Percentiles rank a stretch among this genome's conserved stretches.
These are phyloP conservation scores for Podosphaera aphanis DNA, from an alignment of 2,329 filamentous ascomycete species.

Conservation along the genomic window DNA sequence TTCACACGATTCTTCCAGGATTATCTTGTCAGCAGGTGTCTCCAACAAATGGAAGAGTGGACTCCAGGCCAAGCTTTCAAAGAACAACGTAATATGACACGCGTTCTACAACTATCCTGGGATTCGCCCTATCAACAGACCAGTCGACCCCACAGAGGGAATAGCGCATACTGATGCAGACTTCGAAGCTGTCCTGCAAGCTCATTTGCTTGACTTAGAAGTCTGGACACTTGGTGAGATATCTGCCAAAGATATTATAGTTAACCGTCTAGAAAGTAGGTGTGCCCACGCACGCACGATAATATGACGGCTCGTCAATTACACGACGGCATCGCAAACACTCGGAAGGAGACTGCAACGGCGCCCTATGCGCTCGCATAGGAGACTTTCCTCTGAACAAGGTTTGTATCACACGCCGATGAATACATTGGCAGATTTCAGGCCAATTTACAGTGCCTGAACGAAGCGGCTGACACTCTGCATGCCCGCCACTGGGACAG, in stretches of 20 bases:
- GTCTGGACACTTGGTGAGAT: not conserved
- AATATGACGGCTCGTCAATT: not conserved
- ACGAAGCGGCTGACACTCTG: not conserved
- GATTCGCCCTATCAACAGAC: not conserved
- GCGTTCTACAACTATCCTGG: not conserved
- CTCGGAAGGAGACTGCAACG: not conserved
- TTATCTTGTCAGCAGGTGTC: not conserved
- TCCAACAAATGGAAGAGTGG: not conserved
- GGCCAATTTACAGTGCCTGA: not conserved
- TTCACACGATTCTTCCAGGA: not conserved
- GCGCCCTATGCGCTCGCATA: not conserved
- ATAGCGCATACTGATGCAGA: not conserved
- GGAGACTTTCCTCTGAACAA: not conserved
- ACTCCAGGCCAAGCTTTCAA: not conserved
- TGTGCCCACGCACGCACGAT: not conserved
- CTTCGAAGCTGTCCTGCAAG: not conserved
- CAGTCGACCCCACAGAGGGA: not conserved
- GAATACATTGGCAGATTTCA: not conserved
- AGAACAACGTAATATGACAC: not conserved
- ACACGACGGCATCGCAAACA: not conserved
- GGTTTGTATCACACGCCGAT: not conserved
- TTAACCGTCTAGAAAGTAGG: not conserved
- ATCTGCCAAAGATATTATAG: not conserved
- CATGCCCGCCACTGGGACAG: not conserved
- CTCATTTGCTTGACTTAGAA: not conserved